Percentiles rank a stretch among this genome's conserved stretches.
Conservation (phyloP, 176 grass and related monocot species). For the Alopecurus myosuroides region DNA sequence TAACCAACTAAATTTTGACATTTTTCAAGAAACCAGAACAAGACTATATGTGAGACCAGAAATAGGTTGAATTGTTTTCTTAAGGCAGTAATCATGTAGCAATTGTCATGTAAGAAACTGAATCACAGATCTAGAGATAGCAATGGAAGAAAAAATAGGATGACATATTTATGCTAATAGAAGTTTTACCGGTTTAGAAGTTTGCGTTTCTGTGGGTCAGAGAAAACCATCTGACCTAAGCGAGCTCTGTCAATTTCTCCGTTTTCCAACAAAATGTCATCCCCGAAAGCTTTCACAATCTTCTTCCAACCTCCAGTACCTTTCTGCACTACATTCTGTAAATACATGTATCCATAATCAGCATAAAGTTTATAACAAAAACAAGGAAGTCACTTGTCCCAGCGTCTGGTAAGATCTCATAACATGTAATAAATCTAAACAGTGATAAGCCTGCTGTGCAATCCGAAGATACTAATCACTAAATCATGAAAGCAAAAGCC, state of each 20-base stretch:
- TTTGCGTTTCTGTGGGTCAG: conserved; percentile 63
- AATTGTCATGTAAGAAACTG: background rate
- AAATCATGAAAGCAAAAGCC: too few species aligned
- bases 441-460: background rate
- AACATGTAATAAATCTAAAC: background rate
- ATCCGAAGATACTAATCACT: background rate
- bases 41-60: background rate
- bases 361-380: background rate
- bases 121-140: background rate
- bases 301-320: too few species aligned
- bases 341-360: conserved; percentile 11
- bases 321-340: conserved; percentile 71
- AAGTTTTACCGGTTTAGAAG: conserved; percentile 64
- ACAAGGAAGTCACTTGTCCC: background rate
- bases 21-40: background rate
- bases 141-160: background rate
- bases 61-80: background rate
- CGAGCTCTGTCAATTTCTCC: too few species aligned
- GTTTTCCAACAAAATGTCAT: too few species aligned
- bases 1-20: background rate
- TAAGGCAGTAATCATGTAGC: background rate
- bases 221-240: conserved; percentile 80
- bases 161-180: background rate
- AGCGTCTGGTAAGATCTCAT: background rate
- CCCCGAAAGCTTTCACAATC: too few species aligned